Evolutionary conservation across 1,284 basidiomycete genomes (phyloP), one percentile per base, ranked within the genome.

Genomic region (Psilocybe mexicana): DNA sequence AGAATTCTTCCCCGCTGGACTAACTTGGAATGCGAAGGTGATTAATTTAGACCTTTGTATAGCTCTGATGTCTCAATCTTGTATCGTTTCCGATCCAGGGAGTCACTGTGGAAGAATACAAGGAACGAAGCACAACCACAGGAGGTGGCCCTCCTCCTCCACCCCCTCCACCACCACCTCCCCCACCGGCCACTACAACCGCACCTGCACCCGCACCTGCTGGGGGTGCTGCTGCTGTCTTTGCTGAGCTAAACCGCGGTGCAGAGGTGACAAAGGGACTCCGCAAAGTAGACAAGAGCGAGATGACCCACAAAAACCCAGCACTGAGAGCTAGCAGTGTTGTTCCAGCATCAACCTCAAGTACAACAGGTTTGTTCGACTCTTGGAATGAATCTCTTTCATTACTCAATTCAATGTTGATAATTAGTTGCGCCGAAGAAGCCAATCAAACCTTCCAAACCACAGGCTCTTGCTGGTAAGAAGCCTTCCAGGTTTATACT

Each of bases 251-350:
- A 54, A 98, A 98, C 72, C 85, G 90, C 58, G 96, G 97, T 11
- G 92, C 88, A 59, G 87, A 90, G 12, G 88, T 99, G 55, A 98
- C 96, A 6, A 93, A 91, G 67, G 88, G 92, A 6, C 74, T 99
- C 65, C 88, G 91, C 66, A 98, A 97, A 73, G 97, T 99, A 18
- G 94, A 97, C 72, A 87, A 89, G 75, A 96, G 92, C 65, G 88
- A 98, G 73, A 96, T 96, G 95, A 98, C 95, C 6, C 97, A 99
- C 80, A 98, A 99, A 83, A 99, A 99, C 69, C 96, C 97, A 0
- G 82, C 86, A 12, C 76, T 99, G 43, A 79, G 95, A 42, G 83
- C 85, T 3, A 75, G 84, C 25, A 81, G 82, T 56, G 77, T 79
- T 14, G 93, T 94, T 23, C 84, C 90, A 45, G 79, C 80, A 23